Base-by-base conservation (phyloP, 371 early-diverging fungal species). In the Rhizopus stolonifer region DNA sequence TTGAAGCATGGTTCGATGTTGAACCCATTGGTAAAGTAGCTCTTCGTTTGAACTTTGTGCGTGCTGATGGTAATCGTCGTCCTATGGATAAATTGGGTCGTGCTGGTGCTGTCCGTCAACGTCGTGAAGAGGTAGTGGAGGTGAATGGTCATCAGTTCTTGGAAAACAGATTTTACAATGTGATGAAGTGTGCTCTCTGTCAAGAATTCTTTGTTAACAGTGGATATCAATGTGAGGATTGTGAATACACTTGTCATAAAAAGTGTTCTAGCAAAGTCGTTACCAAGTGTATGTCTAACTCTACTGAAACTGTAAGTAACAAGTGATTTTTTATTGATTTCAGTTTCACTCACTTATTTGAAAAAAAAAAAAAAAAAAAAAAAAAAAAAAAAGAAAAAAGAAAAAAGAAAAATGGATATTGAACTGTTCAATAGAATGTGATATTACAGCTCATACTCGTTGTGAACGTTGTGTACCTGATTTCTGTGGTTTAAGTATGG, bases 141-240 rank as follows among this genome's bases (percentile, higher is more conserved):
- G 84, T 89, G 61, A 85, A 87, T 33, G 96, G 96, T 14, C 97
- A 98, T 70, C 86, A 89, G 64, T 95, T 96, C 65, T 83, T 83
- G 52, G 80, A 87, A 38, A 76, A 86, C 51, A 86, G 85, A 50
- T 92, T 90, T 52, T 96, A 94, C 69, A 88, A 90, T 51, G 88
- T 95, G 60, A 89, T 95, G 90, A 90, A 90, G 61, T 98, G 98
- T 69, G 94, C 96, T 2, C 69, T 92, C 4, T 98, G 98, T 74
- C 71, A 79, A 43, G 97, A 96, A 58, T 92, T 94, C 54, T 79
- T 96, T 40, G 87, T 93, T 40, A 89, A 86, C 58, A 80, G 83
- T 26, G 93, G 94, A 5, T 89, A 84, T 64, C 93, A 93, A 62
- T 98, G 97, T 70, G 90, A 95, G 75, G 64, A 64, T 15, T 64